phyloP scores from a whole-genome alignment of 768 basidiomycete genomes.

The Suillus decipiens region DNA sequence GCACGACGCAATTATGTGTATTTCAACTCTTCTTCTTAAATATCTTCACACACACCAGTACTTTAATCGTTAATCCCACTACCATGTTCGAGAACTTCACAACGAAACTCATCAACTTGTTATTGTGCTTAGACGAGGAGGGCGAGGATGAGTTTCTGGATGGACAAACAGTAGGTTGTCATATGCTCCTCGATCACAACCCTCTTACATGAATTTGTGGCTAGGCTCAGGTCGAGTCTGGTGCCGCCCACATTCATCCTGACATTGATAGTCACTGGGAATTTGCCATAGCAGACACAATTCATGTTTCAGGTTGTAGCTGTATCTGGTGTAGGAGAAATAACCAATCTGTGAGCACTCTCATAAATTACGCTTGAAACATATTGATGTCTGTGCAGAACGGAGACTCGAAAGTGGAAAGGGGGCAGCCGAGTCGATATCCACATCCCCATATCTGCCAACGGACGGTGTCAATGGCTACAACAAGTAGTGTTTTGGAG shows the following conservation, averaged over 20 bases:
- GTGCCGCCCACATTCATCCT: not conserved
- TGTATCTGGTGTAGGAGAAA: slow-evolving; percentile 12
- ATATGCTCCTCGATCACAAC: not conserved
- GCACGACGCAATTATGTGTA: not conserved
- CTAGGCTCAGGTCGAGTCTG: not conserved
- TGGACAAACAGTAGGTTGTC: not conserved
- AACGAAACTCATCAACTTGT: slow-evolving; percentile 9
- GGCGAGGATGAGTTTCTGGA: not conserved
- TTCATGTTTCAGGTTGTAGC: slow-evolving; percentile 12
- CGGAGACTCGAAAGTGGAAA: not conserved
- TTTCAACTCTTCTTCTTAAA: too few species aligned
- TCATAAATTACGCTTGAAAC: too few species aligned
- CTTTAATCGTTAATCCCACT: not conserved
- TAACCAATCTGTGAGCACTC: slow-evolving; percentile 11
- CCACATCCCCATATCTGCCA: not conserved
- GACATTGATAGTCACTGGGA: slow-evolving; percentile 14
- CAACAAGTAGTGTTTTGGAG: slow-evolving; percentile 25
- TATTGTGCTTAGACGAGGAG: not conserved
- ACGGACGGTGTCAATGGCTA: slow-evolving; percentile 17
- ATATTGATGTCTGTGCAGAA: slow-evolving; percentile 18
- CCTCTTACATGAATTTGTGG: not conserved
- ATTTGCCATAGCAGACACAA: slow-evolving; percentile 11
- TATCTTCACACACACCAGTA: not conserved
- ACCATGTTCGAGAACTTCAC: slow-evolving; percentile 20
- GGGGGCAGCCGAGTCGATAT: not conserved